Evolutionary conservation across 371 early-diverging fungal genomes (phyloP).

Genomic region (Zopfochytrium polystomum): DNA sequence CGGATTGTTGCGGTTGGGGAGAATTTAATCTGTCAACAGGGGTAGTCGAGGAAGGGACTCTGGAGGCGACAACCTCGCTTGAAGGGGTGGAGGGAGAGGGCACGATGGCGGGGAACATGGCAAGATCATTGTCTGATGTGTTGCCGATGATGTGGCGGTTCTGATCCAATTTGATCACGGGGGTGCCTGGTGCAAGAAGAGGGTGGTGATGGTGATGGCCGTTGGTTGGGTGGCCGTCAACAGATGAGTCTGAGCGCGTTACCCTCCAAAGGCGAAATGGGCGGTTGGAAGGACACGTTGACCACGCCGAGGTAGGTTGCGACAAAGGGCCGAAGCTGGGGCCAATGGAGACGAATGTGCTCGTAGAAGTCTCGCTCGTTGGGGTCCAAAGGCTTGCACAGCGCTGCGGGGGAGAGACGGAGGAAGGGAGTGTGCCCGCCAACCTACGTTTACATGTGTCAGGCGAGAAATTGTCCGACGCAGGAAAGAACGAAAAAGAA

Average conservation of each 20-base stretch:
- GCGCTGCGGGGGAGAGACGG: conserved; percentile 71
- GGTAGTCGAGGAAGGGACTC: not conserved
- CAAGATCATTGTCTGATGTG: conserved; percentile 12
- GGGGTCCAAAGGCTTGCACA: conserved; percentile 76
- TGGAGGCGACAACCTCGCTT: not conserved
- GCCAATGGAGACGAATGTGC: conserved; percentile 66
- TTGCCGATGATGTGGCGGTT: conserved; percentile 21
- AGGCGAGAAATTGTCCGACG: too few species aligned
- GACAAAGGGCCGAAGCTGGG: conserved; percentile 73
- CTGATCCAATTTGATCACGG: conserved; percentile 30
- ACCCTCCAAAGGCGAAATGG: not conserved
- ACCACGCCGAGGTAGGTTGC: conserved; percentile 85
- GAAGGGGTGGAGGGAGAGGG: not conserved
- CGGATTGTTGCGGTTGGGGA: too few species aligned
- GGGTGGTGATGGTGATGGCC: not conserved
- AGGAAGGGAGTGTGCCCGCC: conserved; percentile 80
- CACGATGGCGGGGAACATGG: not conserved
- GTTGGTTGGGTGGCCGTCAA: not conserved
- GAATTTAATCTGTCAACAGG: not conserved
- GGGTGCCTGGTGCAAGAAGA: conserved; percentile 14
- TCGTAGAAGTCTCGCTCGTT: conserved; percentile 85
- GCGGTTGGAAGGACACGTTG: conserved; percentile 75
- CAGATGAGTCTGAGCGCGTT: not conserved
- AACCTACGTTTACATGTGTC: too few species aligned
- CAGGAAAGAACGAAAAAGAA: not conserved